Evolutionary conservation across 805 yeast genomes (phyloP).

Genomic region (Ogataea nonfermentans): DNA sequence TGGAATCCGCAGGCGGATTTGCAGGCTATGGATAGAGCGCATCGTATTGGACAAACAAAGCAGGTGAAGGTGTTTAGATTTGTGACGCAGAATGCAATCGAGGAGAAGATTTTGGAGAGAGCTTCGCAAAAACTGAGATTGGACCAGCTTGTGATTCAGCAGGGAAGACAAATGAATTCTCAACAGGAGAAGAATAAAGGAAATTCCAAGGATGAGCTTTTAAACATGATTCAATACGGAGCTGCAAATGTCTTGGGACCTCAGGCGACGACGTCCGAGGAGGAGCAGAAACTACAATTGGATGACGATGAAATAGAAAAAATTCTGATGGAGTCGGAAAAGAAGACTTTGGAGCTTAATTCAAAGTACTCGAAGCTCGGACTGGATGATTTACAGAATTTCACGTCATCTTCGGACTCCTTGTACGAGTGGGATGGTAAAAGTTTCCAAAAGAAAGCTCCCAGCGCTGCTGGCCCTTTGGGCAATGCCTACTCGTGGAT

Average conservation of each 20-base stretch:
- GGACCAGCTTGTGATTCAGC: slow-evolving; percentile 82
- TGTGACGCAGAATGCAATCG: slow-evolving; percentile 79
- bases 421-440: slow-evolving; percentile 90
- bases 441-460: slow-evolving; percentile 66
- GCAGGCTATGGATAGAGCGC: slow-evolving; percentile 90
- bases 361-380: slow-evolving; percentile 65
- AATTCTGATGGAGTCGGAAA: slow-evolving; percentile 58
- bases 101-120: slow-evolving; percentile 77
- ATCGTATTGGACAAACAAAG: slow-evolving; percentile 82
- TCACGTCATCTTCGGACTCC: slow-evolving; percentile 50
- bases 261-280: slow-evolving; percentile 21
- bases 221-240: slow-evolving; percentile 82
- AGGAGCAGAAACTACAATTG: slow-evolving; percentile 34
- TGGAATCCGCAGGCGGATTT: slow-evolving; percentile 91
- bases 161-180: slow-evolving; percentile 41
- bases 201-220: slow-evolving; percentile 65
- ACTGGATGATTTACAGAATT: slow-evolving; percentile 74
- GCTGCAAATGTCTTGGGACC: slow-evolving; percentile 61
- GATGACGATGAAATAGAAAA: slow-evolving; percentile 62
- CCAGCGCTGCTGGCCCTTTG: slow-evolving; percentile 31
- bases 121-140: slow-evolving; percentile 77
- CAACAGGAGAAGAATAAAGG: slow-evolving; percentile 36
- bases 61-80: slow-evolving; percentile 79
- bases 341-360: slow-evolving; percentile 59
- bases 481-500: slow-evolving; percentile 64